These are phyloP conservation scores for Fragaria vesca DNA, from an alignment of 306 rosid species.

Conservation along the genomic window DNA sequence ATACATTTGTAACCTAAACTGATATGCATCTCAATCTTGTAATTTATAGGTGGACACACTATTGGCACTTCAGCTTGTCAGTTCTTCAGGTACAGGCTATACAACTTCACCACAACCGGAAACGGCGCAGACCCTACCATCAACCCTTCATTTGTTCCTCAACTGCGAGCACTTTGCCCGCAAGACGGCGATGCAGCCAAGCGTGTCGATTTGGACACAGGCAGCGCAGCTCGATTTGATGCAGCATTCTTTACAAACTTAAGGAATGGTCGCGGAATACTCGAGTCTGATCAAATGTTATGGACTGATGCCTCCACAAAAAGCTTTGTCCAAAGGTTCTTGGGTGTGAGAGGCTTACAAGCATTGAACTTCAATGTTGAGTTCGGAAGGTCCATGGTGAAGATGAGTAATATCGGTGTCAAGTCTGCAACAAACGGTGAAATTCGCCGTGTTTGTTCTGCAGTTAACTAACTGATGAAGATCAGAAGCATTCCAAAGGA, in stretches of 20 bases:
- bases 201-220: constrained; percentile 47
- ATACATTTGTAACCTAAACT: neutral
- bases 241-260: constrained; percentile 39
- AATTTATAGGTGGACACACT: constrained; percentile 53
- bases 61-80: constrained; percentile 57
- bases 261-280: constrained; percentile 43
- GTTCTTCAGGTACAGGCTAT: constrained; percentile 47
- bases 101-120: constrained; percentile 36
- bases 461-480: constrained; percentile 7
- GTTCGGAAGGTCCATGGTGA: constrained; percentile 64
- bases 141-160: constrained; percentile 39
- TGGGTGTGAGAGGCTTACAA: constrained; percentile 31
- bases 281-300: constrained; percentile 52
- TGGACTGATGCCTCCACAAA: constrained; percentile 63
- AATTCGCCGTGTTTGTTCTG: constrained; percentile 57
- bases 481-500: neutral
- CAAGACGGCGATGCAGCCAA: constrained; percentile 33
- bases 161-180: constrained; percentile 51
- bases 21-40: neutral
- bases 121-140: constrained; percentile 52
- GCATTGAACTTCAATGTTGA: constrained; percentile 44
- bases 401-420: constrained; percentile 58
- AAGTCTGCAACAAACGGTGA: constrained; percentile 48
- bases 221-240: constrained; percentile 44
- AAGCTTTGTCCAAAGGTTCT: constrained; percentile 35